Evolutionary conservation across 2,329 filamentous ascomycete genomes (phyloP).

Genomic region (Zasmidium cellare): DNA sequence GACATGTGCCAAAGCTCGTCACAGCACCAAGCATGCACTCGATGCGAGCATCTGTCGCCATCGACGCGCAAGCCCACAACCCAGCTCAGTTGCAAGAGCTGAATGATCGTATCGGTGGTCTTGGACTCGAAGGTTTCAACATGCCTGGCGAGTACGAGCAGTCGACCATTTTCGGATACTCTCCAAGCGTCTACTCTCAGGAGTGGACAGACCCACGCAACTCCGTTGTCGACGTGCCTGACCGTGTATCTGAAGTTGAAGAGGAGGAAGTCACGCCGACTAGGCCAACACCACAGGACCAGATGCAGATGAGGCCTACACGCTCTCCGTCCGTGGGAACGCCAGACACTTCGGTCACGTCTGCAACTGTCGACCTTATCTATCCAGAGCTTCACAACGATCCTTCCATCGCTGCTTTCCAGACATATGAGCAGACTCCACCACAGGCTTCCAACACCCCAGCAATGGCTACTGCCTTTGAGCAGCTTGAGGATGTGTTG

Average conservation of each 20-base stretch:
- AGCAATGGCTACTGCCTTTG: no score
- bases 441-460: background rate
- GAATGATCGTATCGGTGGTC: slow-evolving; percentile 28
- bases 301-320: no score
- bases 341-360: no score
- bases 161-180: slow-evolving; percentile 20
- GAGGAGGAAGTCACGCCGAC: no score
- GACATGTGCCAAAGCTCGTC: slow-evolving; percentile 24
- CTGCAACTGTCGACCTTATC: no score
- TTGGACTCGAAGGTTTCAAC: slow-evolving; percentile 32
- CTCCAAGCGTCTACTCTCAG: slow-evolving; percentile 32
- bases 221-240: no score
- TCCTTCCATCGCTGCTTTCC: no score
- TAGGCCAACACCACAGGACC: no score
- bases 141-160: slow-evolving; percentile 26
- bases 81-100: slow-evolving; percentile 27
- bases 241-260: no score
- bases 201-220: background rate
- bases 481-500: background rate
- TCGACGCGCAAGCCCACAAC: slow-evolving; percentile 25
- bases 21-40: slow-evolving; percentile 33
- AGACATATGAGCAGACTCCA: no score
- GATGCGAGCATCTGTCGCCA: slow-evolving; percentile 28
- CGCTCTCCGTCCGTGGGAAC: no score
- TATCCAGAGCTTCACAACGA: background rate